Percentiles rank a stretch among this genome's conserved stretches.
Conservation (phyloP, 805 yeast genomes). For the Nakazawaea populi region DNA sequence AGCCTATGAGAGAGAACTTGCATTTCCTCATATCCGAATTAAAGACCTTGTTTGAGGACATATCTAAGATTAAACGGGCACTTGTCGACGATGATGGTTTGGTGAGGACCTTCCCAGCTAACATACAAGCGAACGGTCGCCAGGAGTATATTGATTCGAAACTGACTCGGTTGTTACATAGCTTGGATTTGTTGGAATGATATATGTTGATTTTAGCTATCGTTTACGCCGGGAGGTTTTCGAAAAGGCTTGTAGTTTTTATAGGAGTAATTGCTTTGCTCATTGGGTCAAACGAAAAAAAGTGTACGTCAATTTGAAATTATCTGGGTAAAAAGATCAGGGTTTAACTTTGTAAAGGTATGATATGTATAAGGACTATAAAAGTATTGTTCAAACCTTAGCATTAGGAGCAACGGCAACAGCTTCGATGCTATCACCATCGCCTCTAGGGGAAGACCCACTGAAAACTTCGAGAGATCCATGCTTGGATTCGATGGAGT, state of each 20-base stretch:
- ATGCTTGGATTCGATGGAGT: slow-evolving; percentile 13
- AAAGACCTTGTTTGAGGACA: slow-evolving; percentile 13
- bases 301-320: too few relatives aligned
- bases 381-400: not conserved
- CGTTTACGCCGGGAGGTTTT: not conserved
- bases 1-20: slow-evolving; percentile 22
- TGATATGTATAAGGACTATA: too few relatives aligned
- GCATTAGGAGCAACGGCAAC: not conserved
- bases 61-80: not conserved
- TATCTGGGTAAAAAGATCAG: too few relatives aligned
- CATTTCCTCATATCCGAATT: slow-evolving; percentile 20
- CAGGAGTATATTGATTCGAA: slow-evolving; percentile 1
- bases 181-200: not conserved
- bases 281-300: too few relatives aligned
- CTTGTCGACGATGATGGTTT: not conserved
- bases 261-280: too few relatives aligned
- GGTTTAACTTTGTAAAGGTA: too few relatives aligned
- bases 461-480: slow-evolving; percentile 9
- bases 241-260: too few relatives aligned
- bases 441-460: slow-evolving; percentile 2
- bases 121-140: not conserved
- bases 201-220: not conserved
- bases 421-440: slow-evolving; percentile 1
- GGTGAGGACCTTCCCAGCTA: not conserved
- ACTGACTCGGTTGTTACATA: not conserved